Conservation (phyloP, 257 asterid genomes). For the Mentha longifolia region DNA sequence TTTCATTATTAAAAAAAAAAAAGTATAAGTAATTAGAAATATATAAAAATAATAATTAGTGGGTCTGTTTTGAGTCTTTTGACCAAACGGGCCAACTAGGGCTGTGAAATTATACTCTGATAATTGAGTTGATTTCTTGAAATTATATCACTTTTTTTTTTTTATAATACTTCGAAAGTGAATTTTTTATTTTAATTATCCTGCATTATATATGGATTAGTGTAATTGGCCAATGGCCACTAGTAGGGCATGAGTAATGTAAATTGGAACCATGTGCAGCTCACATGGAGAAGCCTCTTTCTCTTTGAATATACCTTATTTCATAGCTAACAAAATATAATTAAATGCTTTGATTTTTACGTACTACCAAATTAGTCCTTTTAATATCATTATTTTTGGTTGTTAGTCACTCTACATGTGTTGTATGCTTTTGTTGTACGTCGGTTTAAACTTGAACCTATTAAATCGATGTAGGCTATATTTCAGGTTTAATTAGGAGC, state of each 20-base stretch:
- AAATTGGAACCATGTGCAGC: background rate
- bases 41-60: background rate
- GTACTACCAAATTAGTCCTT: background rate
- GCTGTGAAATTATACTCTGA: background rate
- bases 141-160: no score
- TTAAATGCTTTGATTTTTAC: background rate
- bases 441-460: background rate
- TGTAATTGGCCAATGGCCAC: background rate
- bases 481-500: background rate
- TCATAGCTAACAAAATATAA: background rate
- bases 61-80: background rate
- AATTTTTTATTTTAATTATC: background rate
- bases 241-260: background rate
- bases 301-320: background rate
- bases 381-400: background rate
- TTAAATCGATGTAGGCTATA: background rate
- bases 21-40: no score
- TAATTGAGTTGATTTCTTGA: background rate
- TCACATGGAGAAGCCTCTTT: constrained; percentile 9
- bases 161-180: background rate
- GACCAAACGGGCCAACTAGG: no score
- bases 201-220: background rate
- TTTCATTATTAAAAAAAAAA: no score
- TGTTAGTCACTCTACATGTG: background rate
- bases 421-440: background rate